A percentile compares a stretch with the other conserved stretches of the same genome.
Evolutionary conservation across 352 stramenopile genomes (phyloP).

Genomic region (Pythium myriotylum): DNA sequence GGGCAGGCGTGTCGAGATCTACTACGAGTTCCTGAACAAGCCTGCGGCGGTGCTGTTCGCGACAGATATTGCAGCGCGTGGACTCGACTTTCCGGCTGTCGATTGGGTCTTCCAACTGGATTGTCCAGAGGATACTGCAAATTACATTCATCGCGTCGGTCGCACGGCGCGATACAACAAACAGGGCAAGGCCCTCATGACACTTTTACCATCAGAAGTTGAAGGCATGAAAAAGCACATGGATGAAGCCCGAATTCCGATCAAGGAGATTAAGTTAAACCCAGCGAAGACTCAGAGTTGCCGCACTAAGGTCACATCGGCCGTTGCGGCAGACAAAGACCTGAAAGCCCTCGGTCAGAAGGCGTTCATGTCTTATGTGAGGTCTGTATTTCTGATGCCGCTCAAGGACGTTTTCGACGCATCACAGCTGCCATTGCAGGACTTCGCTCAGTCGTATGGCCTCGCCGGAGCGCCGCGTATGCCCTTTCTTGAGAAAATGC

Average conservation of each 20-base stretch:
- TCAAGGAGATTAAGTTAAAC: constrained; percentile 98
- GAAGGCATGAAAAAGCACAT: constrained; percentile 87
- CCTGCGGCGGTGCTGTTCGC: constrained; percentile 95
- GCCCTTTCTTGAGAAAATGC: constrained; percentile 91
- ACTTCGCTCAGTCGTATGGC: constrained; percentile 93
- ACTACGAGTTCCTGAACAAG: constrained; percentile 98
- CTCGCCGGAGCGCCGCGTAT: constrained; percentile 93
- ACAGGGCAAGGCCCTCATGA: constrained; percentile 92
- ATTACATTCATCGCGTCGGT: constrained; percentile 99
- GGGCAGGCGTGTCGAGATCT: constrained; percentile 97
- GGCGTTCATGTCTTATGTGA: constrained; percentile 98
- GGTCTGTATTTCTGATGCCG: constrained; percentile 95
- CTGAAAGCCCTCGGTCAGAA: constrained; percentile 96
- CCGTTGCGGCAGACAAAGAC: constrained; percentile 93
- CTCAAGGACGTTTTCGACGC: constrained; percentile 95
- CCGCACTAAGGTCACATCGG: constrained; percentile 89
- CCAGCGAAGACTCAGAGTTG: constrained; percentile 94
- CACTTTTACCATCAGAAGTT: constrained; percentile 92
- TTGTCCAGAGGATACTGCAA: constrained; percentile 96
- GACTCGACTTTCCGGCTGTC: constrained; percentile 98
- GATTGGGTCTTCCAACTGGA: constrained; percentile 99
- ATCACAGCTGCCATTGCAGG: constrained; percentile 88
- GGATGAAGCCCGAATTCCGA: constrained; percentile 92
- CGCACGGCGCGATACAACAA: constrained; percentile 96
- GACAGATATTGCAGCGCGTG: constrained; percentile 97